A percentile compares a stretch with the other conserved stretches of the same genome.
These are phyloP conservation scores for Wallacemonas rigidus DNA, from an alignment of 208 protist species.

Conservation along the genomic window DNA sequence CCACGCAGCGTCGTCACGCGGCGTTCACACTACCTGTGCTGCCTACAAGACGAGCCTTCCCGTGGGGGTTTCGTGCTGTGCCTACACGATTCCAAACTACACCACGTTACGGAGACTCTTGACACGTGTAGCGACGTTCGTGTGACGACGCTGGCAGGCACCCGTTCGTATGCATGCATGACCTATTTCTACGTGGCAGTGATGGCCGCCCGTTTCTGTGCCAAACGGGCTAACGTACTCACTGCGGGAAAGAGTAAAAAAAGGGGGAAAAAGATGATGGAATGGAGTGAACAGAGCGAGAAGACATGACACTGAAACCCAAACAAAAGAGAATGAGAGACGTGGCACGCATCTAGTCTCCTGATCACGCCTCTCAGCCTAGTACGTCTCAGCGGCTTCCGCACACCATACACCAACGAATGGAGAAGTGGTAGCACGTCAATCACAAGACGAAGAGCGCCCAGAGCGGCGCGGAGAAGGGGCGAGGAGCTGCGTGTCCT, in stretches of 20 bases:
- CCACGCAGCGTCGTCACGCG: too few relatives aligned
- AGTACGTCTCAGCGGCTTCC: too few relatives aligned
- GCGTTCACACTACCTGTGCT: too few relatives aligned
- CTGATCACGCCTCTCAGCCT: too few relatives aligned
- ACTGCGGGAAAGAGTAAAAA: conserved; percentile 25
- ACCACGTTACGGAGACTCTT: too few relatives aligned
- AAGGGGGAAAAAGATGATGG: conserved; percentile 5
- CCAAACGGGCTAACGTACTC: background rate
- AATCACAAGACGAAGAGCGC: background rate
- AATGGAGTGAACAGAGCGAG: conserved; percentile 15
- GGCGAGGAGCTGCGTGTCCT: background rate
- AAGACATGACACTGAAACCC: background rate
- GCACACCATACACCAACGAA: conserved; percentile 11
- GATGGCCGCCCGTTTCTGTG: background rate
- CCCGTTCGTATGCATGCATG: background rate
- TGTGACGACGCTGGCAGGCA: too few relatives aligned
- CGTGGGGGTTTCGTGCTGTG: too few relatives aligned
- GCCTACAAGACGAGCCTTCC: too few relatives aligned
- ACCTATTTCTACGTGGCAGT: background rate
- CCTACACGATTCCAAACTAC: too few relatives aligned
- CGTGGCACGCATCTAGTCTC: too few relatives aligned
- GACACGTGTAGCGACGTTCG: too few relatives aligned
- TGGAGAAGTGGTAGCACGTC: background rate
- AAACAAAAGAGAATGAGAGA: background rate
- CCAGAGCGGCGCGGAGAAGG: too few relatives aligned